Base-by-base conservation (phyloP, 2,329 filamentous ascomycete genomes). In the Geosmithia morbida region DNA sequence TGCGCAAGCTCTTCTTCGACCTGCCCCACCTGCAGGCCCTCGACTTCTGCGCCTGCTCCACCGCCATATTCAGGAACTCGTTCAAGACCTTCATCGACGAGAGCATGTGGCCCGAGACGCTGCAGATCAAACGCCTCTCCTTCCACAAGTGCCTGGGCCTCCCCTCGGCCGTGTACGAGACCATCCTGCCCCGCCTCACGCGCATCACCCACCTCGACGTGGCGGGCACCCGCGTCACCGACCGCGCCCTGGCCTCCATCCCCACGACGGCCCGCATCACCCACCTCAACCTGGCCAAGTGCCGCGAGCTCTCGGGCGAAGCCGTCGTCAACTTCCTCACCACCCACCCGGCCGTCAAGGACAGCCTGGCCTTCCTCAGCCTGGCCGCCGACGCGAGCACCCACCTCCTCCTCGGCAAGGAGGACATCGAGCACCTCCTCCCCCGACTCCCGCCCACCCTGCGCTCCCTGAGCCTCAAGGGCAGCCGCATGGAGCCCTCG, bases 71-170 rank as follows among this genome's bases (percentile, higher is more conserved):
- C 69, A 80, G 79, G 54, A 69, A 74, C 44, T 69, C 81, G 0
- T 85, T 89, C 61, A 65, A 70, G 41, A 66, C 74, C 10, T 37
- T 37, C 33, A 57, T 83, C 48, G 57, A 83, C 49, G 66, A 70
- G 7, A 61, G 64, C 7, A 65, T 67, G 13, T 77, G 75, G 63
- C 74, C 78, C 14, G 66, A 69, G 19, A 56, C 66, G 48, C 69
- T 87, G 41, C 67, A 71, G 37, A 68, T 90, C 54, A 77, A 74
- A 51, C 77, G 83, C 22, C 61, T 92, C 16, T 87, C 83, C 30
- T 70, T 92, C 48, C 86, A 92, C 65, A 85, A 87, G 67, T 89
- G 85, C 61, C 77, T 81, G 51, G 83, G 77, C 45, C 70, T 92
- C 3, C 75, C 83, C 2, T 68, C 81, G 1, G 64, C 71, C 0